Percentiles rank a stretch among this genome's conserved stretches.
phyloP scores from a whole-genome alignment of 106 monocot species.

The Dendrobium chrysotoxum region DNA sequence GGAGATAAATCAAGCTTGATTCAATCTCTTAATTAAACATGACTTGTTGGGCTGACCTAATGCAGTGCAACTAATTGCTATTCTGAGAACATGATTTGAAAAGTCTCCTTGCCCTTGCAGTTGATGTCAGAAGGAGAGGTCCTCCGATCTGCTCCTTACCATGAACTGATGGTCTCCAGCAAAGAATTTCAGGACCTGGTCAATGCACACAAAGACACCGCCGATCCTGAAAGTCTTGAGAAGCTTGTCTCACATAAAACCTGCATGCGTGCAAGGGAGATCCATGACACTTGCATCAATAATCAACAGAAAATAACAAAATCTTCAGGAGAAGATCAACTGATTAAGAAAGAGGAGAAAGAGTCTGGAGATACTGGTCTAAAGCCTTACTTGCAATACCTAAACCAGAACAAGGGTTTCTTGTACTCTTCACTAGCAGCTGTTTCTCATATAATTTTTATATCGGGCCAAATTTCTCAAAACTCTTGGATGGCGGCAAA shows the following conservation, averaged over 20 bases:
- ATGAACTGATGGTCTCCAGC: slow-evolving; percentile 47
- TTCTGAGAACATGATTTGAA: slow-evolving; percentile 4
- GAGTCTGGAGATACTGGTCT: slow-evolving; percentile 72
- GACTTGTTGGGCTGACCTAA: neutral
- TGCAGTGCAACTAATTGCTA: neutral
- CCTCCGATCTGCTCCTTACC: slow-evolving; percentile 50
- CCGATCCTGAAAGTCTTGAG: slow-evolving; percentile 34
- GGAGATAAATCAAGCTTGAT: slow-evolving; percentile 2
- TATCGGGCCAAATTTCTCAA: slow-evolving; percentile 79
- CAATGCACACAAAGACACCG: slow-evolving; percentile 72
- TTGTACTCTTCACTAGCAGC: slow-evolving; percentile 35
- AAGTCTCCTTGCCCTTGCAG: slow-evolving; percentile 28
- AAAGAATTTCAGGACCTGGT: slow-evolving; percentile 76
- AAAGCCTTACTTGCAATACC: slow-evolving; percentile 71
- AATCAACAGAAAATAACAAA: slow-evolving; percentile 14
- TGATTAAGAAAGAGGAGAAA: slow-evolving; percentile 94
- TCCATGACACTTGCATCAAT: neutral
- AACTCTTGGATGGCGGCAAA: slow-evolving; percentile 99
- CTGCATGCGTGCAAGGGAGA: slow-evolving; percentile 23
- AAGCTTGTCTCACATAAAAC: slow-evolving; percentile 8
- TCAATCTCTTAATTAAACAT: neutral
- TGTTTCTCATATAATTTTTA: slow-evolving; percentile 54
- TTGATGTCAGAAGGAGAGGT: slow-evolving; percentile 86
- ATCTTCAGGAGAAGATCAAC: slow-evolving; percentile 37
- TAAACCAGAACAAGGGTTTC: slow-evolving; percentile 81